Base-by-base conservation (phyloP, 768 basidiomycete species). In the Suillus paluster region DNA sequence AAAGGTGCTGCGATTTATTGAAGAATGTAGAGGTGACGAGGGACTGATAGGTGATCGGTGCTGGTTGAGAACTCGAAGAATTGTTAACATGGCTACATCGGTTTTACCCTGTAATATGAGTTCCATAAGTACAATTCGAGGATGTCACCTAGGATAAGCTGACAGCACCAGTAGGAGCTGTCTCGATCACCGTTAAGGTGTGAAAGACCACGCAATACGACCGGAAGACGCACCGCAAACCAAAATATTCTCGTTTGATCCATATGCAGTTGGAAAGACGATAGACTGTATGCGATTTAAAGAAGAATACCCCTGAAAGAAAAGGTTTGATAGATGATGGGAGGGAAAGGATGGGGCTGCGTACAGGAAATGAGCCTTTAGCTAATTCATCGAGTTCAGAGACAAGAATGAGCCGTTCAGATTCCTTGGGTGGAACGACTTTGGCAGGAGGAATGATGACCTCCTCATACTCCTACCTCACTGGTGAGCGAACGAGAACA, bases 141-240 rank as follows among this genome's bases (percentile, higher is more conserved):
- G 15, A 50, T 19, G 25, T n/a, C n/a, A 41, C 38, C 12, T 42
- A 36, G 8, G 46, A 14, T 57, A 3, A 21, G 76, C 91, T 77
- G 68, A 97, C 95, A 66, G 97, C 97, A 82, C 97, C 97, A 65
- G 97, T 99, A 0, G 97, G 97, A 71, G 97, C 95, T 97, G 68
- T 39, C 27, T 39, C 52, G 42, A 53, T 45, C 46, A 42, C 45
- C 17, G 42, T 62, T 5, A 59, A 42, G 5, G 56, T 55, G 57
- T 33, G 25, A 9, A 39, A 34, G 21, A 52, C 12, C 19, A 36
- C 54, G 36, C 27, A 14, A 21, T 25, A 5, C 5, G 11, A 49
- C 36, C 19, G n/a, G 15, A 57, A 34, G 5, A 6, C 73, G 68
- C 34, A 76, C 74, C 74, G 3, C 75, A 75, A 53, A 99, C 83